Base-by-base conservation (phyloP, 306 rosid species). In the Morella rubra region DNA sequence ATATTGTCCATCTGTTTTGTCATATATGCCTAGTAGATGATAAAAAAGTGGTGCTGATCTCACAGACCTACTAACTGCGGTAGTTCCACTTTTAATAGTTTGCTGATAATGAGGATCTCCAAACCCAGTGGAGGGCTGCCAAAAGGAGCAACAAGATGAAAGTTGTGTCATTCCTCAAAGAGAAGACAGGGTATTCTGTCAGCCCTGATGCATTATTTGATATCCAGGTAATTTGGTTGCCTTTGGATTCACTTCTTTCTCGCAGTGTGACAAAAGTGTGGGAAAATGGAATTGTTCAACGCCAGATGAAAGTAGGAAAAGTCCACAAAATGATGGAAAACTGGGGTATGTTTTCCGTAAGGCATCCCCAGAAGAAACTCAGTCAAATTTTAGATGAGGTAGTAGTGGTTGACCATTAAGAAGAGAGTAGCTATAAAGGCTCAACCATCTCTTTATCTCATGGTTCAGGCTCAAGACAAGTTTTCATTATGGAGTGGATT, bases 141-240 rank as follows among this genome's bases (percentile, higher is more conserved):
- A 95, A 95, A 76, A 88, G 87, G 84, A 87, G 44, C 80, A 95
- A 95, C 77, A 95, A 95, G 85, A 72, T 86, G 88, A 95, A 90
- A 88, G 93, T 89, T 83, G 97, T 83, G 0, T 84, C 89, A 32
- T 85, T 92, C 50, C 81, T 95, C 74, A 89, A 75, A 84, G 97
- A 92, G 80, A 92, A 60, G 87, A 90, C 99, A 14, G 99, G 99
- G 44, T 95, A 89, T 70, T 85, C 93, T 80, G 92, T 95, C 81
- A 92, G 87, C 85, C 90, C 97, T 50, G 97, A 95, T 81, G 89
- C 97, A 75, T 83, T 95, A 97, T 92, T 88, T 83, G 99, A 95
- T 82, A 83, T 92, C 83, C 99, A 95, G 97, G 99, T 92, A 56
- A 62, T 72, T 73, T 83, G 64, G 24, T 69, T 77, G n/a, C 75